phyloP scores from a whole-genome alignment of 805 yeast genomes.

The Vanderwaltozyma tropicalis region DNA sequence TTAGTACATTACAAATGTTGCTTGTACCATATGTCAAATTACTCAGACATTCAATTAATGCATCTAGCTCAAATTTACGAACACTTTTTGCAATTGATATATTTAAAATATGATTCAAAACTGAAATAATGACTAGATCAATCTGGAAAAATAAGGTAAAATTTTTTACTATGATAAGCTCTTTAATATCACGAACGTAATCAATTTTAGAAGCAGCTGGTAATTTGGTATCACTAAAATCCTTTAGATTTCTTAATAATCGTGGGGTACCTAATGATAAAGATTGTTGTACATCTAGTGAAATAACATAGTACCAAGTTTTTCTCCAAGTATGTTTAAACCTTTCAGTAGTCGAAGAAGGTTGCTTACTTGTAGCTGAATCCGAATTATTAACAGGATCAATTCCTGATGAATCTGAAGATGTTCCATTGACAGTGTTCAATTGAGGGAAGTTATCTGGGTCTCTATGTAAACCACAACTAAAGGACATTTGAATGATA shows the following conservation, averaged over 20 bases:
- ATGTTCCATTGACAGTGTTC: constrained; percentile 13
- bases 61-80: constrained; percentile 31
- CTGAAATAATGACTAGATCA: constrained; percentile 32
- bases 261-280: constrained; percentile 34
- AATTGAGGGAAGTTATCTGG: constrained; percentile 44
- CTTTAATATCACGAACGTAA: constrained; percentile 31
- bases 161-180: constrained; percentile 38
- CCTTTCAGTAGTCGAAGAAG: constrained; percentile 17
- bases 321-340: constrained; percentile 46
- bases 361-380: not conserved
- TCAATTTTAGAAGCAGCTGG: constrained; percentile 33
- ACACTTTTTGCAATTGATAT: constrained; percentile 32
- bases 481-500: constrained; percentile 54
- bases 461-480: constrained; percentile 60
- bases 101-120: constrained; percentile 25
- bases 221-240: constrained; percentile 34
- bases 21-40: constrained; percentile 27
- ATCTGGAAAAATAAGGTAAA: constrained; percentile 38
- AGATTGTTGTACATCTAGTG: constrained; percentile 35
- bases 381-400: not conserved
- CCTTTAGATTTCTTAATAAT: constrained; percentile 29
- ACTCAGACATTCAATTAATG: constrained; percentile 26
- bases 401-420: constrained; percentile 2
- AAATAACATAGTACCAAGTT: constrained; percentile 41
- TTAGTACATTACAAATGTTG: constrained; percentile 20